A percentile compares a stretch with the other conserved stretches of the same genome.
Evolutionary conservation across 1,284 basidiomycete species (phyloP).

Genomic region (Inonotus hispidus): DNA sequence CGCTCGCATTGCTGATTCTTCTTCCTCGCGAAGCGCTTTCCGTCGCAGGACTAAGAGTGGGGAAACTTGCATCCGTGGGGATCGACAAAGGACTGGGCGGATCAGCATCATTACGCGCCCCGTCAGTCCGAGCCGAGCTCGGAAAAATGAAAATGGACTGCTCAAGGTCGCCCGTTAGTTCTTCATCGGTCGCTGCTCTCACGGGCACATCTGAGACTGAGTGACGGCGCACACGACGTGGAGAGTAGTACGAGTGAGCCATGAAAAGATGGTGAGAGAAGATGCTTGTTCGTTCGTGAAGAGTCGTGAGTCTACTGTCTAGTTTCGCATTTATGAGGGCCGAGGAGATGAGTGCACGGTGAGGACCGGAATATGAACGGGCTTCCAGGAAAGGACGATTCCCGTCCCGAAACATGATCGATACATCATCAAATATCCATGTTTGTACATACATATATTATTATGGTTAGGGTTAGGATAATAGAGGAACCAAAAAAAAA

Average conservation of each 20-base stretch:
- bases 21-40: background rate
- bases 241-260: constrained; percentile 4
- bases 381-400: background rate
- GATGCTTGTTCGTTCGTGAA: background rate
- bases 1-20: background rate
- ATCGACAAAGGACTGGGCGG: constrained; percentile 26
- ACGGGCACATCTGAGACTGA: background rate
- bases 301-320: background rate
- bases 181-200: constrained; percentile 1
- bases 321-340: background rate
- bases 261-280: background rate
- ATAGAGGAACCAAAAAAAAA: constrained; percentile 11
- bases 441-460: background rate
- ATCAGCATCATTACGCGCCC: constrained; percentile 22
- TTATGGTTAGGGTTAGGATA: constrained; percentile 19
- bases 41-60: background rate
- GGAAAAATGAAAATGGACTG: constrained; percentile 34
- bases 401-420: too few species aligned
- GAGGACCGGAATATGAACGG: background rate
- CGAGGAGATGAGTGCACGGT: background rate
- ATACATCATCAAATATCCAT: background rate
- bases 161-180: constrained; percentile 19
- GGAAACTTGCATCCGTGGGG: constrained; percentile 18
- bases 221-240: background rate
- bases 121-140: constrained; percentile 6